Conservation (phyloP, 768 basidiomycete species). For the Tulasnella sp. region DNA sequence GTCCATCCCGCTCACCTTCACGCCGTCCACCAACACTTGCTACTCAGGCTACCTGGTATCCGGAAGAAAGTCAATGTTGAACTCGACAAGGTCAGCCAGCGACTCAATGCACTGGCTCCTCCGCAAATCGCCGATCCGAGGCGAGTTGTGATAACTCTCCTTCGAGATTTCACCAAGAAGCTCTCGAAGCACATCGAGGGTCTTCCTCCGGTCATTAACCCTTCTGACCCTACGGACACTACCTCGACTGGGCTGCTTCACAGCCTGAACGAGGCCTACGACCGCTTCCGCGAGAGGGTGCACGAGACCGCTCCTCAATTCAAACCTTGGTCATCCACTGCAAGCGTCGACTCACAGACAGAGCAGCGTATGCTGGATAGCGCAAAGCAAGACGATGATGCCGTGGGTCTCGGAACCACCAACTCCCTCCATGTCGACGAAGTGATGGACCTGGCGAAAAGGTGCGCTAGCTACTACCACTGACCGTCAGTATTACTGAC, state of each 20-base stretch:
- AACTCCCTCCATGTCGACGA: constrained; percentile 31
- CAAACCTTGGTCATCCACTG: background rate
- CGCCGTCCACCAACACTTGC: background rate
- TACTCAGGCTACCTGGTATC: constrained; percentile 13
- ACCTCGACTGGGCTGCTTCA: background rate
- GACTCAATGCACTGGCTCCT: background rate
- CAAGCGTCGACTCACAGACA: background rate
- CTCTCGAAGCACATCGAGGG: constrained; percentile 20
- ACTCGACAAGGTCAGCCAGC: background rate
- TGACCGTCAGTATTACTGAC: background rate
- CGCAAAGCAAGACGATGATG: background rate
- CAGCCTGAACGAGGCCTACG: constrained; percentile 2
- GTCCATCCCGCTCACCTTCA: background rate
- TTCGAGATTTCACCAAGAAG: constrained; percentile 18
- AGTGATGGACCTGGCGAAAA: constrained; percentile 30
- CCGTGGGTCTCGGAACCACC: background rate
- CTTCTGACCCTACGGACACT: background rate
- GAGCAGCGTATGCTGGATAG: constrained; percentile 1
- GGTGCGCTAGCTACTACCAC: background rate
- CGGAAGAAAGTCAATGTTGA: background rate
- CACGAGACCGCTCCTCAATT: constrained; percentile 16
- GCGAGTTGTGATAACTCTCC: background rate
- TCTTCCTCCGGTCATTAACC: background rate
- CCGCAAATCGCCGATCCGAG: constrained; percentile 14
- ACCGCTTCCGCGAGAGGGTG: constrained; percentile 8